These are phyloP conservation scores for Exophiala aquamarina DNA, from an alignment of 2,329 filamentous ascomycete genomes.

Conservation along the genomic window DNA sequence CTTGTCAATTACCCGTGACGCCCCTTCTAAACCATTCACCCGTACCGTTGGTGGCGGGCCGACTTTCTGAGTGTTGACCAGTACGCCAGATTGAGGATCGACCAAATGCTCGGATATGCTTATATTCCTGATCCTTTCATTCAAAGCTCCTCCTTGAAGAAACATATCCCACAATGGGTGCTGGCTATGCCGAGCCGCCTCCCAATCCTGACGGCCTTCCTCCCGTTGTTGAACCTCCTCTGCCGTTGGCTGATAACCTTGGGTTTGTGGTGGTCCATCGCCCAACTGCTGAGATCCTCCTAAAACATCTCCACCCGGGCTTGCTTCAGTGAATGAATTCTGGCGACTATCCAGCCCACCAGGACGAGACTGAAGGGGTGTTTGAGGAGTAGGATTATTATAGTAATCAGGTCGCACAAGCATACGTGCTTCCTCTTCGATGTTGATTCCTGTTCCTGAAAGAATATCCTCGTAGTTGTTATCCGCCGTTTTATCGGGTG, in stretches of 20 bases:
- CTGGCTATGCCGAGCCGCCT: conserved; percentile 61
- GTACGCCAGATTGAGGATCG: conserved; percentile 57
- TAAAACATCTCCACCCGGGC: conserved; percentile 8
- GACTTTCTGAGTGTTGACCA: conserved; percentile 44
- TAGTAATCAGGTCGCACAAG: conserved; percentile 22
- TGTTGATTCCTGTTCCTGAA: conserved; percentile 24
- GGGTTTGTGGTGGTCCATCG: conserved; percentile 8
- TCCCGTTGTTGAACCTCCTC: conserved; percentile 66
- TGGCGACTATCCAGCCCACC: conserved; percentile 15
- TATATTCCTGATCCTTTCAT: conserved; percentile 56
- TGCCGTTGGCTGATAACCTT: conserved; percentile 34
- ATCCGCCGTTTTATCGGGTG: conserved; percentile 34
- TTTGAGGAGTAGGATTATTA: conserved; percentile 13
- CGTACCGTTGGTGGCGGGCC: conserved; percentile 43
- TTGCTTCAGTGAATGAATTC: conserved; percentile 13
- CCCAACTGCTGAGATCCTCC: conserved; percentile 3
- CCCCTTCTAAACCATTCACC: conserved; percentile 61
- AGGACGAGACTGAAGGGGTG: conserved; percentile 8
- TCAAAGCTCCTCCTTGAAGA: conserved; percentile 60
- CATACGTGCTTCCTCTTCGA: conserved; percentile 25
- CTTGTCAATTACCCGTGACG: conserved; percentile 61
- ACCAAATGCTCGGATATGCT: conserved; percentile 60
- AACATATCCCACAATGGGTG: conserved; percentile 75
- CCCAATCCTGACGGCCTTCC: conserved; percentile 64
- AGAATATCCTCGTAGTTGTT: conserved; percentile 25